phyloP scores from a whole-genome alignment of 208 protist genomes.

The Leptomonas pyrrhocoris region DNA sequence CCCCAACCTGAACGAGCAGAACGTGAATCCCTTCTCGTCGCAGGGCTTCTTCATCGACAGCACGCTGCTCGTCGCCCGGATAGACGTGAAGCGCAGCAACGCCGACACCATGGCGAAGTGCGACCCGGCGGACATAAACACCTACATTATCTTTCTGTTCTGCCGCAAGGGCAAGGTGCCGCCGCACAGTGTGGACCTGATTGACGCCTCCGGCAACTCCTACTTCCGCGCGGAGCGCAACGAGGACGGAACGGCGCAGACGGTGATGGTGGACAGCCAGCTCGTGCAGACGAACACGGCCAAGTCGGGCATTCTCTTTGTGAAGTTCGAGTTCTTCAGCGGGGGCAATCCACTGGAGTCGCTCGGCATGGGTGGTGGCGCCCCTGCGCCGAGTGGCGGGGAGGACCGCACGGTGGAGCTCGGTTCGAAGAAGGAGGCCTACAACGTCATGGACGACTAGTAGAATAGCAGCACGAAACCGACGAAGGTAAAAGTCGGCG shows the following conservation, averaged over 20 bases:
- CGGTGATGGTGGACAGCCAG: constrained; percentile 49
- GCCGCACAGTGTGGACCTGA: constrained; percentile 71
- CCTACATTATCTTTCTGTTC: constrained; percentile 81
- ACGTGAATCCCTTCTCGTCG: constrained; percentile 80
- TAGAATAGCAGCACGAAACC: not conserved
- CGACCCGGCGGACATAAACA: constrained; percentile 41
- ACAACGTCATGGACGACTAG: constrained; percentile 60
- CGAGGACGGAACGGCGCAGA: constrained; percentile 43
- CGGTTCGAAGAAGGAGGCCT: constrained; percentile 56
- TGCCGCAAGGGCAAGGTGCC: constrained; percentile 64
- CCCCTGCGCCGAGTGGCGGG: too few species aligned
- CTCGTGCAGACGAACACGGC: constrained; percentile 43
- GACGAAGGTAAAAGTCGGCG: not conserved
- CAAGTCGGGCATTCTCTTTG: constrained; percentile 41
- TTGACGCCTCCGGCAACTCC: constrained; percentile 44
- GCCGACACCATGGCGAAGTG: constrained; percentile 36
- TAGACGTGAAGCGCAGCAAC: constrained; percentile 63
- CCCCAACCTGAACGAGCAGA: constrained; percentile 58
- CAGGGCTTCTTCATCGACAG: constrained; percentile 57
- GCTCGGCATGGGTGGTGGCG: constrained; percentile 39
- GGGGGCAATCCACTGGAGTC: constrained; percentile 65
- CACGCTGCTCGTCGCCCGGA: constrained; percentile 44
- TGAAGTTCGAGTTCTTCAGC: constrained; percentile 48
- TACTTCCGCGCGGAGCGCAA: constrained; percentile 48
- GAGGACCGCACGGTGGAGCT: constrained; percentile 28